Percentiles rank a stretch among this genome's conserved stretches.
Conservation (phyloP, 2,329 filamentous ascomycete species). For the Phaeoacremonium minimum region DNA sequence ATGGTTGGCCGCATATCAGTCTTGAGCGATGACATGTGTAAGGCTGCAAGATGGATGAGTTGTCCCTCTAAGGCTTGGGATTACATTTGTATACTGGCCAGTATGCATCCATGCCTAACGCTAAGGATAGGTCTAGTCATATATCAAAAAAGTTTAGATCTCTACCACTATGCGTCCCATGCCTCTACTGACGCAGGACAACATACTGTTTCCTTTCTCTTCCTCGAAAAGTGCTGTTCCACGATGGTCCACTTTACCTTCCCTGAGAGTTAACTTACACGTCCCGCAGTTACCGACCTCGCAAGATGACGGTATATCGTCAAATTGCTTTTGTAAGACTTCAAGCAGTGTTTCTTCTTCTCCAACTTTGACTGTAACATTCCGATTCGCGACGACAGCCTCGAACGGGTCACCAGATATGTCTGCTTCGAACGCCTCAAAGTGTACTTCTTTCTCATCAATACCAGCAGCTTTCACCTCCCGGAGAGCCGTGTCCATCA, state of each 20-base stretch:
- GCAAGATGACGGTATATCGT: conserved; percentile 42
- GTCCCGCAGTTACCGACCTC: conserved; percentile 52
- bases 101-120: too few species aligned
- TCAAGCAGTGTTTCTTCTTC: conserved; percentile 46
- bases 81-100: too few species aligned
- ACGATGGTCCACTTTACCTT: conserved; percentile 42
- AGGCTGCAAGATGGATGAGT: too few species aligned
- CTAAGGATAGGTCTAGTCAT: too few species aligned
- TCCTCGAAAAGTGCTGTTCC: conserved; percentile 40
- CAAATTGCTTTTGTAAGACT: conserved; percentile 36
- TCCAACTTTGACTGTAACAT: conserved; percentile 36
- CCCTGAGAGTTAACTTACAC: conserved; percentile 37
- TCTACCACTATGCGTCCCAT: conserved; percentile 44
- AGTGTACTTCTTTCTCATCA: conserved; percentile 48
- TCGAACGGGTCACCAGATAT: conserved; percentile 56
- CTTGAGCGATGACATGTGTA: too few species aligned
- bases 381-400: conserved; percentile 41
- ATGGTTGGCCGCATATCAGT: too few species aligned
- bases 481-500: conserved; percentile 47
- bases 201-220: conserved; percentile 38
- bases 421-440: conserved; percentile 53
- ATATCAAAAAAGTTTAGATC: too few species aligned
- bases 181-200: conserved; percentile 49
- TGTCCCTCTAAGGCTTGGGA: too few species aligned
- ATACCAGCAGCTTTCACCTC: conserved; percentile 38